Evolutionary conservation across 106 monocot species (phyloP).

Genomic region (Dendrobium nobile): DNA sequence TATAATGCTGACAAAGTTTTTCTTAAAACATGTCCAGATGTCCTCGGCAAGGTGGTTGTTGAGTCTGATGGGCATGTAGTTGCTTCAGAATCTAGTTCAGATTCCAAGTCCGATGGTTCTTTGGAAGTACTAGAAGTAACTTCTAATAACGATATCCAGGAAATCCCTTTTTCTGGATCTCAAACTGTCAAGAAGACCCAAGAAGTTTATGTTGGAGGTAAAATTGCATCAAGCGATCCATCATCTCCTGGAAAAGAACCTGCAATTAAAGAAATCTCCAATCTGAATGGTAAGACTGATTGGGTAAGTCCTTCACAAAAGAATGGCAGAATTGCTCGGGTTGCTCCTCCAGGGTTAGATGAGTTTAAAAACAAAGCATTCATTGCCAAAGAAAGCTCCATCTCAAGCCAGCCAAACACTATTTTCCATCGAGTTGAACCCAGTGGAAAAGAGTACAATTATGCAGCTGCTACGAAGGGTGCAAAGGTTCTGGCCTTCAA

Average conservation of each 20-base stretch:
- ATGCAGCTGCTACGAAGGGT: slow-evolving; percentile 72
- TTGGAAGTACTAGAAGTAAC: not conserved
- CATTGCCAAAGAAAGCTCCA: slow-evolving; percentile 37
- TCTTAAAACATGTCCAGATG: slow-evolving; percentile 3
- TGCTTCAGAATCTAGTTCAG: not conserved
- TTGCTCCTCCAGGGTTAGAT: slow-evolving; percentile 54
- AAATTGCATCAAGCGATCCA: not conserved
- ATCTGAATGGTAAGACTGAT: slow-evolving; percentile 13
- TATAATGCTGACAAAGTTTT: not conserved
- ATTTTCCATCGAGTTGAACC: slow-evolving; percentile 67
- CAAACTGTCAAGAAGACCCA: not conserved
- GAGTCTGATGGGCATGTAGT: not conserved
- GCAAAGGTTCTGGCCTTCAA: slow-evolving; percentile 79
- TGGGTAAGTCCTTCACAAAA: slow-evolving; percentile 18
- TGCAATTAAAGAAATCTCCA: slow-evolving; percentile 3
- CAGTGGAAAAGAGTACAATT: slow-evolving; percentile 83
- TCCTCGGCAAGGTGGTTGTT: not conserved
- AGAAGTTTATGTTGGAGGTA: slow-evolving; percentile 6
- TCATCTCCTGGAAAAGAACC: slow-evolving; percentile 13
- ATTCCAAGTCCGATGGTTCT: not conserved
- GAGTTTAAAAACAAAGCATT: slow-evolving; percentile 67
- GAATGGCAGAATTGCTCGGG: slow-evolving; percentile 46
- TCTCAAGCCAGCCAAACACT: slow-evolving; percentile 27
- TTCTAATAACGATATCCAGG: not conserved
- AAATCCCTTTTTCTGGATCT: not conserved